Evolutionary conservation across 2,329 filamentous ascomycete species (phyloP), one percentile per base, ranked within the genome.

Genomic region (Diaporthe vaccinii): DNA sequence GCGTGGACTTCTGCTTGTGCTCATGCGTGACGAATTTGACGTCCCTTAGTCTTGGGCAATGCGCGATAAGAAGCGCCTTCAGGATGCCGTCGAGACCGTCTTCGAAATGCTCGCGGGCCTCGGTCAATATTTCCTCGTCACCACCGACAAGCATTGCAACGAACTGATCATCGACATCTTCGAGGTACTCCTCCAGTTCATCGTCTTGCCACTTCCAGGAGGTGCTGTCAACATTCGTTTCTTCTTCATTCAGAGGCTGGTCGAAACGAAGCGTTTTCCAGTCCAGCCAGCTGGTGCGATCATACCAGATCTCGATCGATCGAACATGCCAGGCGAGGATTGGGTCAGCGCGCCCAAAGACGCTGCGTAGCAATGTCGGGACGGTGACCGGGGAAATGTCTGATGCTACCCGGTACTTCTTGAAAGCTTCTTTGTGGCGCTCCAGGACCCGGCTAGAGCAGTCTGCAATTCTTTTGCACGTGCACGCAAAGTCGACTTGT

Each of bases 1-100:
- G 51, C 51, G 51, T 55, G n/a, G 51, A 55, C n/a, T 55, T 55
- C 51, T 28, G n/a, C 51, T 55, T 55, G n/a, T 55, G 51, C 51
- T 55, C 51, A 10, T 55, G 51, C 51, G 51, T 55, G n/a, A 55
- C n/a, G 51, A 55, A 55, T 55, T 28, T 55, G 51, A 55, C n/a
- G n/a, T 55, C 51, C 14, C n/a, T 55, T 55, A 55, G n/a, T 55
- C 51, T 55, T 55, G 51, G 51, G 51, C 51, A 55, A 28, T 55
- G 28, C n/a, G 51, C 51, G n/a, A 55, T 55, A 28, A 55, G 51
- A 55, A 55, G 51, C n/a, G 51, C 51, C 51, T 55, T 55, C 15
- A 55, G 25, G n/a, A 55, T 55, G 51, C 51, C 51, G 51, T 55
- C 51, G 51, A 55, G 51, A 28, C 51, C 51, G 25, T 55, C 51